These are phyloP conservation scores for Paecilomyces fulvus DNA, from an alignment of 2,329 filamentous ascomycete species.

Conservation along the genomic window DNA sequence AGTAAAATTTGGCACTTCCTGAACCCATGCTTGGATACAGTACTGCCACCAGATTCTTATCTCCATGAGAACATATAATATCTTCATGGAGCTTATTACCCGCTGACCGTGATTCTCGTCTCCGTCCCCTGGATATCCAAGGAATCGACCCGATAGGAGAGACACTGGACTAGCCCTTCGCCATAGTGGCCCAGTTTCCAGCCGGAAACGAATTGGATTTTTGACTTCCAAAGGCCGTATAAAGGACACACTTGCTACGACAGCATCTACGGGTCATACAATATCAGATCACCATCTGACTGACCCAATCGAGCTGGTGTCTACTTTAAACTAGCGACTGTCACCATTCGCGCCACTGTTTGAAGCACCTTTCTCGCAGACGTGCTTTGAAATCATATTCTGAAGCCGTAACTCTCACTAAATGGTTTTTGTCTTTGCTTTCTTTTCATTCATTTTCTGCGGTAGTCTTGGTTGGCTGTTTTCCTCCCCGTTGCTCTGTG, in stretches of 20 bases:
- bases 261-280: neutral
- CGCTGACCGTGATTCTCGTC: neutral
- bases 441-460: neutral
- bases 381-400: neutral
- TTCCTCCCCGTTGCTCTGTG: neutral
- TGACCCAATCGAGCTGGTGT: neutral
- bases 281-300: neutral
- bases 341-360: neutral
- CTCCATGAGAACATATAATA: neutral
- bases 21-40: neutral
- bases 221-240: neutral
- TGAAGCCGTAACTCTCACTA: neutral
- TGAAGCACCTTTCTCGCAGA: neutral
- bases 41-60: neutral
- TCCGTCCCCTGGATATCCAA: neutral
- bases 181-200: neutral
- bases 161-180: neutral
- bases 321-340: neutral
- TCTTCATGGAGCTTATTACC: neutral
- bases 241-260: neutral
- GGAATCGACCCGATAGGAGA: neutral
- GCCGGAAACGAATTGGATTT: neutral
- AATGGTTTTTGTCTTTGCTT: neutral
- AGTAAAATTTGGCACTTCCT: constrained; percentile 22
- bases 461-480: neutral